These are phyloP conservation scores for Colletotrichum viniferum DNA, from an alignment of 2,329 filamentous ascomycete species.

Conservation along the genomic window DNA sequence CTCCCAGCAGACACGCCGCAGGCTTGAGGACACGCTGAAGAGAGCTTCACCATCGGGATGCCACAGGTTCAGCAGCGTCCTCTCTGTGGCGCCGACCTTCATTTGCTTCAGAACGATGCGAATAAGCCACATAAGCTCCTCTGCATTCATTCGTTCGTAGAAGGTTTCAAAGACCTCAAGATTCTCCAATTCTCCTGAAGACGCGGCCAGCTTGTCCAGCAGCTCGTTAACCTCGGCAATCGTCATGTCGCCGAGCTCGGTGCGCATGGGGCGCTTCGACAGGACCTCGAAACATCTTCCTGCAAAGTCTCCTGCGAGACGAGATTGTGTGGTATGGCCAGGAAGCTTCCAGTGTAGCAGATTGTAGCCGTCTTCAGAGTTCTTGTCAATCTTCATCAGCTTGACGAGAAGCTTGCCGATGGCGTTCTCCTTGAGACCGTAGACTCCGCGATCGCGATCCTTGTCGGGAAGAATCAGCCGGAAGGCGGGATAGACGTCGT, in stretches of 20 bases:
- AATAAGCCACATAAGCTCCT: constrained; percentile 93
- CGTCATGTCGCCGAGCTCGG: constrained; percentile 75
- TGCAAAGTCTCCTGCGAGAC: constrained; percentile 88
- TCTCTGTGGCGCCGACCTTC: constrained; percentile 80
- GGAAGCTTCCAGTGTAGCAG: constrained; percentile 93
- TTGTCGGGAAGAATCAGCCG: constrained; percentile 92
- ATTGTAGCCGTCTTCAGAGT: constrained; percentile 86
- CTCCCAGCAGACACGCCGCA: constrained; percentile 94
- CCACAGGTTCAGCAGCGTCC: constrained; percentile 84
- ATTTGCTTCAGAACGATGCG: constrained; percentile 86
- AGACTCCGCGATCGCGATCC: constrained; percentile 89
- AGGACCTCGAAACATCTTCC: constrained; percentile 87
- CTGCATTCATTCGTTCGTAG: constrained; percentile 89
- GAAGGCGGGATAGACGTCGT: constrained; percentile 92
- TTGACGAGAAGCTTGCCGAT: constrained; percentile 92
- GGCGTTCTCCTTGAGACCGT: constrained; percentile 89
- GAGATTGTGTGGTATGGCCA: constrained; percentile 64
- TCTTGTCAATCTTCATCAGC: constrained; percentile 87
- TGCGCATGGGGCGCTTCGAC: constrained; percentile 80
- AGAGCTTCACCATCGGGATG: constrained; percentile 77
- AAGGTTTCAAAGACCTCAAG: constrained; percentile 81
- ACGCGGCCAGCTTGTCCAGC: constrained; percentile 77
- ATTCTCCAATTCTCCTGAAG: constrained; percentile 83
- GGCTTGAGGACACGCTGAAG: constrained; percentile 89
- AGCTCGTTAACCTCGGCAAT: constrained; percentile 89